Percentiles rank a stretch among this genome's conserved stretches.
Evolutionary conservation across 345 rosid species (phyloP).

Genomic region (Anacardium occidentale): DNA sequence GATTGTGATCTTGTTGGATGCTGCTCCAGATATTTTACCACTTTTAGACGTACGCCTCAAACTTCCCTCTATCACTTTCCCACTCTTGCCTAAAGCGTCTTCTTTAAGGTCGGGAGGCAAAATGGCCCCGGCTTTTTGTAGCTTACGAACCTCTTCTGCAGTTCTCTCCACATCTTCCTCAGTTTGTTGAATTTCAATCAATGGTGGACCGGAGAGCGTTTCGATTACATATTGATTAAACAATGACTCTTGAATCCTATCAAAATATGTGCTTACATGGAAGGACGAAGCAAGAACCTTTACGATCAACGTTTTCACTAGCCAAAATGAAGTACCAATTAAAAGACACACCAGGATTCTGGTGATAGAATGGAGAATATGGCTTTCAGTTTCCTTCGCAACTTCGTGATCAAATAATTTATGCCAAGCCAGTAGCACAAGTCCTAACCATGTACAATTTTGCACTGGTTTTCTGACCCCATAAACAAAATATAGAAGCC

Average conservation of each 20-base stretch:
- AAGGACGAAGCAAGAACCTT: slow-evolving; percentile 85
- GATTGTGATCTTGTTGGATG: slow-evolving; percentile 39
- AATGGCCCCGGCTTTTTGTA: slow-evolving; percentile 63
- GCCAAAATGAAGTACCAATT: slow-evolving; percentile 65
- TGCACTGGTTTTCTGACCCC: slow-evolving; percentile 78
- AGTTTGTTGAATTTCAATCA: slow-evolving; percentile 45
- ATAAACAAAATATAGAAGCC: slow-evolving; percentile 80
- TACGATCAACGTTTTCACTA: slow-evolving; percentile 78
- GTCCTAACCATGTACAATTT: slow-evolving; percentile 79
- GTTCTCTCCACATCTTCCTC: slow-evolving; percentile 55
- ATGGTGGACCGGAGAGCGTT: slow-evolving; percentile 75
- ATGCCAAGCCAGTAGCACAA: slow-evolving; percentile 73
- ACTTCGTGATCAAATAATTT: slow-evolving; percentile 61
- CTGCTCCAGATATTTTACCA: slow-evolving; percentile 32
- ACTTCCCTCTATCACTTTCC: slow-evolving; percentile 7
- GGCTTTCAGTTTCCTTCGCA: slow-evolving; percentile 28
- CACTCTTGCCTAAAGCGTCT: slow-evolving; percentile 42
- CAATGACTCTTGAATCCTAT: slow-evolving; percentile 77
- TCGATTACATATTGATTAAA: slow-evolving; percentile 85
- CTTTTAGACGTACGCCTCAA: slow-evolving; percentile 28
- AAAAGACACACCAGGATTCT: slow-evolving; percentile 65
- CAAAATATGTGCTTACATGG: slow-evolving; percentile 91
- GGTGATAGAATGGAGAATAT: slow-evolving; percentile 50
- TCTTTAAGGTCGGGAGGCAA: slow-evolving; percentile 62
- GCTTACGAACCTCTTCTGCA: slow-evolving; percentile 40